Conservation (phyloP, 129 eudicot genomes). For the Sambucus nigra region DNA sequence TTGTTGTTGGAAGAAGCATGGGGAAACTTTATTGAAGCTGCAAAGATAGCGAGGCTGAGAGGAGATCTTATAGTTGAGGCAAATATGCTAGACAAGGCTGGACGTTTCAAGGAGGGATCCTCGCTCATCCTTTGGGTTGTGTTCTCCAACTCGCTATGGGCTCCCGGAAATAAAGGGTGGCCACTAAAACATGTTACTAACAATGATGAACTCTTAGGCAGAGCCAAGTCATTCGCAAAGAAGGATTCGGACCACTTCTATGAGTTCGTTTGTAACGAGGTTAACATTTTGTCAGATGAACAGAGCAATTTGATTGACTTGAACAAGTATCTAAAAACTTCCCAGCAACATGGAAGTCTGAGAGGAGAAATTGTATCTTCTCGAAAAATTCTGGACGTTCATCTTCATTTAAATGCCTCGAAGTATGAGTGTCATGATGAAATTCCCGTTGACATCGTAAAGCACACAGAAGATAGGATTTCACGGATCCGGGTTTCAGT, state of each 20-base stretch:
- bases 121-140: slow-evolving; percentile 9
- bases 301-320: slow-evolving; percentile 11
- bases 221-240: slow-evolving; percentile 17
- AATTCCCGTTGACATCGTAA: not conserved
- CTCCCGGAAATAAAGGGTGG: slow-evolving; percentile 21
- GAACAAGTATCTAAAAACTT: slow-evolving; percentile 3
- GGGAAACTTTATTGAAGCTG: slow-evolving; percentile 29
- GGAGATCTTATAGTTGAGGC: slow-evolving; percentile 29
- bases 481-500: slow-evolving; percentile 9
- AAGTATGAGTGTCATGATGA: slow-evolving; percentile 25
- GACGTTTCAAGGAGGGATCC: slow-evolving; percentile 8
- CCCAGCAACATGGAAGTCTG: not conserved
- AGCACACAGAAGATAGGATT: slow-evolving; percentile 5
- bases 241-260: slow-evolving; percentile 6
- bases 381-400: slow-evolving; percentile 23
- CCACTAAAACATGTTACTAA: slow-evolving; percentile 23
- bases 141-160: slow-evolving; percentile 21
- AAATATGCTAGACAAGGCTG: slow-evolving; percentile 22
- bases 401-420: slow-evolving; percentile 4
- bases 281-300: slow-evolving; percentile 12
- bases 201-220: slow-evolving; percentile 20
- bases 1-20: slow-evolving; percentile 26
- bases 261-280: slow-evolving; percentile 18
- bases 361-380: slow-evolving; percentile 13
- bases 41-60: slow-evolving; percentile 20